Percentiles rank a stretch among this genome's conserved stretches.
Conservation (phyloP, 139 green algal genomes). For the Yamagishiella unicocca region DNA sequence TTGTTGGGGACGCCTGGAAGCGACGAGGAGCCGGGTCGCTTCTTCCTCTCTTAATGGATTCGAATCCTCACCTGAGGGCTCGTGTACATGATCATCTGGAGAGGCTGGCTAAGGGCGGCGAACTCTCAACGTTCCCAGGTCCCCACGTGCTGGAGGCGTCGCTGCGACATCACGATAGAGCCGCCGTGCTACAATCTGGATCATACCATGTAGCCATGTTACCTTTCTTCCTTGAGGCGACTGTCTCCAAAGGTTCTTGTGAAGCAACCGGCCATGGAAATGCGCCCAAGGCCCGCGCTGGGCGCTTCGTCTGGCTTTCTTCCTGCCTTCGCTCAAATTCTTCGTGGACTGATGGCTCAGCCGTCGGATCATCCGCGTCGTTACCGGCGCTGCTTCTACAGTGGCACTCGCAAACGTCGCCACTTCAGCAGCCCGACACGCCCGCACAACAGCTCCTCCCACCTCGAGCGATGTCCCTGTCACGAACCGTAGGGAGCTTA, state of each 20-base stretch:
- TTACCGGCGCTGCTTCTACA: neutral
- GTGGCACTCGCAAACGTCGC: too few relatives aligned
- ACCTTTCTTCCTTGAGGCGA: neutral
- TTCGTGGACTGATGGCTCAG: neutral
- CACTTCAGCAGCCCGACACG: too few relatives aligned
- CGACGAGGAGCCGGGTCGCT: neutral
- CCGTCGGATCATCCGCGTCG: neutral
- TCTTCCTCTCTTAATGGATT: neutral
- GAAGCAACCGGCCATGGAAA: neutral
- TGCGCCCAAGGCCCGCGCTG: neutral
- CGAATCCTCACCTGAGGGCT: neutral
- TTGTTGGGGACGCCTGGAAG: neutral
- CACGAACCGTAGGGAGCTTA: neutral
- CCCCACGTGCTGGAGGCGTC: neutral
- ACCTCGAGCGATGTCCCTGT: neutral
- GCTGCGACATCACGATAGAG: neutral
- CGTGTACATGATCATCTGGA: neutral
- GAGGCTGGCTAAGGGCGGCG: neutral
- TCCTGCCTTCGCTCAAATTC: neutral
- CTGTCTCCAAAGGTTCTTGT: neutral
- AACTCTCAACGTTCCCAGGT: neutral
- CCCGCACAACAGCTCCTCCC: neutral
- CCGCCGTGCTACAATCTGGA: neutral
- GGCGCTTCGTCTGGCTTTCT: neutral
- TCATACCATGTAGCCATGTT: slow-evolving; percentile 5